Conservation (phyloP, 2,329 filamentous ascomycete genomes). For the Lecanosticta acicola region DNA sequence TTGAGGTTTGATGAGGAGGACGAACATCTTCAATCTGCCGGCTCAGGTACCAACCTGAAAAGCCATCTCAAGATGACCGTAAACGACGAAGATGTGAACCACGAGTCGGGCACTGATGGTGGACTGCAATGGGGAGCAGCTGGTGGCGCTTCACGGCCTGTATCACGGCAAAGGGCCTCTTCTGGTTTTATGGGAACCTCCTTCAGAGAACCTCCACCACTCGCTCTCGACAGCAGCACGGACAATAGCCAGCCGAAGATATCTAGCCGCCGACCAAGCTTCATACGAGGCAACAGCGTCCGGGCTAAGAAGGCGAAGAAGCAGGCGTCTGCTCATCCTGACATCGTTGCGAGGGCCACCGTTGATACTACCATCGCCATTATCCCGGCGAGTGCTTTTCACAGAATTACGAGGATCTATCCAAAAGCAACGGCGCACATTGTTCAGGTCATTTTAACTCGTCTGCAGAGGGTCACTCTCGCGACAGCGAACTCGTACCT, state of each 20-base stretch:
- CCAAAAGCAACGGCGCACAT: slow-evolving; percentile 96
- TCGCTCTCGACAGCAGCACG: slow-evolving; percentile 24
- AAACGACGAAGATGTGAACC: slow-evolving; percentile 19
- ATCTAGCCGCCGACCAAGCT: slow-evolving; percentile 25
- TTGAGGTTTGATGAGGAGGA: slow-evolving; percentile 66
- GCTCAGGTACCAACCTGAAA: slow-evolving; percentile 20
- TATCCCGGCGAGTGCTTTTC: slow-evolving; percentile 93
- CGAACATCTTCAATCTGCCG: slow-evolving; percentile 34
- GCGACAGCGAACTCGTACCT: slow-evolving; percentile 93
- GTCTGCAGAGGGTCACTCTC: slow-evolving; percentile 89
- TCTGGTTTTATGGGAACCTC: slow-evolving; percentile 14
- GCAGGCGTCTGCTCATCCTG: slow-evolving; percentile 79
- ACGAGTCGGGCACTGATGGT: slow-evolving; percentile 24
- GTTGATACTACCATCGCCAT: slow-evolving; percentile 97
- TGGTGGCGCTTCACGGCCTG: slow-evolving; percentile 18
- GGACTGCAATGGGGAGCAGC: slow-evolving; percentile 19
- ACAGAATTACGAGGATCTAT: slow-evolving; percentile 85
- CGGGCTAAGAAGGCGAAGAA: slow-evolving; percentile 30
- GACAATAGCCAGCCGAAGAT: slow-evolving; percentile 22
- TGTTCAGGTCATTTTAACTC: slow-evolving; percentile 91
- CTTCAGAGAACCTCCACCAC: slow-evolving; percentile 28
- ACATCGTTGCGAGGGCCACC: slow-evolving; percentile 92
- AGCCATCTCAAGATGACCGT: slow-evolving; percentile 20
- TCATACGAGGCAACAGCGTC: slow-evolving; percentile 15
- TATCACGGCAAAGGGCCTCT: slow-evolving; percentile 23